Evolutionary conservation across 108 stramenopile genomes (phyloP).

Genomic region (Nitzschia palea): DNA sequence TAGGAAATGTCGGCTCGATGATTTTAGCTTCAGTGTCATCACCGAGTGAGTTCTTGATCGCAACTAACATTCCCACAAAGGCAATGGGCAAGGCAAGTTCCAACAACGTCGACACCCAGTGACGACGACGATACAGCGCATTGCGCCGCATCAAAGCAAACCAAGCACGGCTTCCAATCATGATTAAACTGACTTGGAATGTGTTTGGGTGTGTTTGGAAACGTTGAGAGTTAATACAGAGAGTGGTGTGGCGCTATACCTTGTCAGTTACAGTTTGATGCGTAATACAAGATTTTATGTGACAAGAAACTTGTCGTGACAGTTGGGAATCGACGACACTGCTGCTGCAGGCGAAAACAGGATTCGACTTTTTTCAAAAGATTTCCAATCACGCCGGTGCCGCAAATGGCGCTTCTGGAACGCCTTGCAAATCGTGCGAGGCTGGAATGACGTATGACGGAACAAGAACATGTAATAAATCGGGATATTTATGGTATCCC

Average conservation of each 20-base stretch:
- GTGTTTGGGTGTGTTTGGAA: not conserved
- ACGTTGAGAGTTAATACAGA: too few species aligned
- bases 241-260: too few species aligned
- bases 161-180: conserved; percentile 53
- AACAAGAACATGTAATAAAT: too few species aligned
- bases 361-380: not conserved
- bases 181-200: conserved; percentile 3
- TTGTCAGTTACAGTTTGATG: too few species aligned
- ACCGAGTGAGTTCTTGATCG: conserved; percentile 60
- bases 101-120: conserved; percentile 60
- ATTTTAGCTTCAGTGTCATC: conserved; percentile 41
- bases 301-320: not conserved
- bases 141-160: conserved; percentile 76
- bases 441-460: too few species aligned
- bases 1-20: conserved; percentile 57
- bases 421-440: not conserved
- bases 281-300: too few species aligned
- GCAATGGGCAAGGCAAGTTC: conserved; percentile 67
- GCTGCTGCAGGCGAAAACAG: too few species aligned
- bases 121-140: conserved; percentile 66
- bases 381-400: not conserved
- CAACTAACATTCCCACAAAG: conserved; percentile 60
- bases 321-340: not conserved
- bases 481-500: too few species aligned
- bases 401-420: not conserved